Evolutionary conservation across 1,284 basidiomycete genomes (phyloP).

Genomic region (Sporisorium scitamineum): DNA sequence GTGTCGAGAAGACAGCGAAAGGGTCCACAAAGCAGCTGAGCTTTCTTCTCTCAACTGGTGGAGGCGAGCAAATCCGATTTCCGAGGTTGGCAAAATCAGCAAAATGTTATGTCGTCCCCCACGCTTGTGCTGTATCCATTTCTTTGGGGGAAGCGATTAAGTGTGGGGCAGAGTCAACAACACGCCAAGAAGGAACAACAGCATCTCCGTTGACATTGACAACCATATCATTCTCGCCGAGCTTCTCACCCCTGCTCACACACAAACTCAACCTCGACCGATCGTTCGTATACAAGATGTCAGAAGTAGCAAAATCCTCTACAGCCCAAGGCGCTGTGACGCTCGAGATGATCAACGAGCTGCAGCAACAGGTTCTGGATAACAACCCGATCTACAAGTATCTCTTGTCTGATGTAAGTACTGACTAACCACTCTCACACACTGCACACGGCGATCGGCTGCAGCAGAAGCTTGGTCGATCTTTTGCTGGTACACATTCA

Average conservation of each 20-base stretch:
- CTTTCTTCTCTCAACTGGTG: slow-evolving; percentile 10
- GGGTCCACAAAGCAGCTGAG: slow-evolving; percentile 14
- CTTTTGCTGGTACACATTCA: not conserved
- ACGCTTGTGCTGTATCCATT: not conserved
- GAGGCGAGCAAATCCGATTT: slow-evolving; percentile 19
- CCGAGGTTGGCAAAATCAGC: not conserved
- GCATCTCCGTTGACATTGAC: not conserved
- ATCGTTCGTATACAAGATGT: slow-evolving; percentile 9
- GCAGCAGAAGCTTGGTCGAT: not conserved
- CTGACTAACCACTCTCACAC: not conserved
- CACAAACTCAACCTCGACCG: not conserved
- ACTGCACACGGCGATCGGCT: not conserved
- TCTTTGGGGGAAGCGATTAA: slow-evolving; percentile 5
- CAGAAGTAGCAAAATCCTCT: not conserved
- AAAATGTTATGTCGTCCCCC: slow-evolving; percentile 4
- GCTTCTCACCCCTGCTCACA: no score
- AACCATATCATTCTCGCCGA: not conserved
- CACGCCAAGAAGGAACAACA: not conserved
- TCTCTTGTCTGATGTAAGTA: slow-evolving; percentile 44
- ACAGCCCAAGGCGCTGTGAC: slow-evolving; percentile 21
- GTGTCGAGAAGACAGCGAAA: not conserved
- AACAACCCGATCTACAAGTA: slow-evolving; percentile 56
- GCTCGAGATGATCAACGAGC: slow-evolving; percentile 46
- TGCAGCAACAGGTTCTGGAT: slow-evolving; percentile 43
- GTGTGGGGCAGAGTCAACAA: slow-evolving; percentile 4